Conservation (phyloP, 495 filamentous ascomycete species). For the Lasiosphaeria hispida region DNA sequence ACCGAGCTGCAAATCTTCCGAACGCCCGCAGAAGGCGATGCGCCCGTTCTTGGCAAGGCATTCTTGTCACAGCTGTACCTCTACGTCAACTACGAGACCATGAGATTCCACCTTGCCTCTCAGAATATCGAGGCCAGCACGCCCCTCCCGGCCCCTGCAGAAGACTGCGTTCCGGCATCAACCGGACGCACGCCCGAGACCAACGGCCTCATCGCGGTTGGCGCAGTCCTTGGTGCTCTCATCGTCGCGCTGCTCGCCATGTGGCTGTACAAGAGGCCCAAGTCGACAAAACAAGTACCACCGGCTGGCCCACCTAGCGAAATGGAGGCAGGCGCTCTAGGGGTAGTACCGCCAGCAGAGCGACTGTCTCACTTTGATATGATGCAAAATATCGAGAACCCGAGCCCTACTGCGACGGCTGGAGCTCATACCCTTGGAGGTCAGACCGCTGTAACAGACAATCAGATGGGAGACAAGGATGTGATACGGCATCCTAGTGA, state of each 20-base stretch:
- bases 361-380: too few species aligned
- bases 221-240: slow-evolving; percentile 8
- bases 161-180: neutral
- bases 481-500: too few species aligned
- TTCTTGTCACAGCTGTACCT: slow-evolving; percentile 25
- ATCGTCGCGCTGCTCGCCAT: neutral
- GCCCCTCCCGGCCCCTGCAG: slow-evolving; percentile 4
- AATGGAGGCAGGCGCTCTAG: too few species aligned
- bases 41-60: slow-evolving; percentile 21
- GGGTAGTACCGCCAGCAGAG: too few species aligned
- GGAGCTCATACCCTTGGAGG: too few species aligned
- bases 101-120: slow-evolving; percentile 11
- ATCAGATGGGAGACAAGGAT: too few species aligned
- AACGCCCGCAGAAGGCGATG: slow-evolving; percentile 2
- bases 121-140: slow-evolving; percentile 10
- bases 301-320: too few species aligned
- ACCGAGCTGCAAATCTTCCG: slow-evolving; percentile 20
- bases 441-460: too few species aligned
- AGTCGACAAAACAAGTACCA: too few species aligned
- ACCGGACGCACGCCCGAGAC: neutral
- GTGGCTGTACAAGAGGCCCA: neutral
- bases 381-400: too few species aligned
- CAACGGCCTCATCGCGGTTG: slow-evolving; percentile 17
- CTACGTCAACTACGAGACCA: slow-evolving; percentile 18
- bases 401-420: too few species aligned